Evolutionary conservation across 805 yeast genomes (phyloP), one percentile per base, ranked within the genome.

Genomic region (Phaffomyces opuntiae): DNA sequence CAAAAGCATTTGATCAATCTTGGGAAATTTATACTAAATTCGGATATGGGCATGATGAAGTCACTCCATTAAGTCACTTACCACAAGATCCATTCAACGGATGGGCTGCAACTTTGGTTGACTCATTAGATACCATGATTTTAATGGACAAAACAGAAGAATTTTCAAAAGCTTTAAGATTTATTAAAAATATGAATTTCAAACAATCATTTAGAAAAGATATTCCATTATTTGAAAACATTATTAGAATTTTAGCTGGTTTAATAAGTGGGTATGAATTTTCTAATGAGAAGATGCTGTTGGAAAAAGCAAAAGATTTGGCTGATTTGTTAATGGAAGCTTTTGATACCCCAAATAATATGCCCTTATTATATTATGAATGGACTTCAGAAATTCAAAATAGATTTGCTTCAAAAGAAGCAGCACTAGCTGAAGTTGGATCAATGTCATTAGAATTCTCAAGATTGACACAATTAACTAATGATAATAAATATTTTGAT

Each of bases 311-410:
- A 1, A 61, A 61, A 25, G 71, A 73, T 26, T 54, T 78, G 14
- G 82, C 73, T 1, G 73, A 74, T 41, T 63, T 77, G 44, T 57
- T 77, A 32, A 53, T 78, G 53, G 74, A 76, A 21, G 72, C 81
- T 0, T 79, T 77, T 53, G 83, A 79, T 50, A 77, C 83, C 0
- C 81, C 81, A 14, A 77, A 77, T 51, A 64, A 74, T 38, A 65
- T 79, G 63, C 84, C 84, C 4, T 46, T 73, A 9, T 52, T 74
- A 19, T 67, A 64, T 44, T 77, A 66, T 51, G 61, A 65, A 13
- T 75, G 80, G 73, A 58, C 61, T 26, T 61, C 67, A 5, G 55
- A 56, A 17, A 54, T 61, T 7, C 56, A 56, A 11, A 69, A 68
- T 44, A 61, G 69, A 50, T 65, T 67, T 45, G 68, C 77, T 0